Conservation (phyloP, 495 filamentous ascomycete species). For the Friedmanniomyces simplex region DNA sequence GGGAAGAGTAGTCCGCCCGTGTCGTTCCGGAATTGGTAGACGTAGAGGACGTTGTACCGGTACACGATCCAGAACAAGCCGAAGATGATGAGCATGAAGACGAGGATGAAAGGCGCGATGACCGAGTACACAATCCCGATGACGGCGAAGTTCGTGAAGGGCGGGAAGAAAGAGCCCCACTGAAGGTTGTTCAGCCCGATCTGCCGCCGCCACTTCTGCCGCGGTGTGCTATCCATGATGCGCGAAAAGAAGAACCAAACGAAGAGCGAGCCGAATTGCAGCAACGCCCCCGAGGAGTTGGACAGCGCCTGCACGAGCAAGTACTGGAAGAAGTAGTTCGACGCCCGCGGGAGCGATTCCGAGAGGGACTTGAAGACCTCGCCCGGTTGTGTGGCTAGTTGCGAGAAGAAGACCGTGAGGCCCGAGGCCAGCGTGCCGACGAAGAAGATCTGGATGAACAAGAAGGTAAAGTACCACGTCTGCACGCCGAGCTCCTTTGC, state of each 20-base stretch:
- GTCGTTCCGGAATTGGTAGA: conserved; percentile 81
- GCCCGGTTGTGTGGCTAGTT: conserved; percentile 45
- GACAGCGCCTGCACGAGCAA: conserved; percentile 91
- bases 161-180: conserved; percentile 91
- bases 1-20: conserved; percentile 92
- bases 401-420: conserved; percentile 52
- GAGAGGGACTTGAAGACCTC: conserved; percentile 55
- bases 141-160: conserved; percentile 90
- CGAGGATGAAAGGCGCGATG: conserved; percentile 77
- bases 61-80: conserved; percentile 91
- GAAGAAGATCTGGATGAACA: conserved; percentile 92
- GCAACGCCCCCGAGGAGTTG: conserved; percentile 76
- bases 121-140: conserved; percentile 90
- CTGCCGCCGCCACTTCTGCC: conserved; percentile 80
- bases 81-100: conserved; percentile 94
- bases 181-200: conserved; percentile 65
- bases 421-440: conserved; percentile 85
- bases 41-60: conserved; percentile 93
- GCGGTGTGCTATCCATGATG: conserved; percentile 73
- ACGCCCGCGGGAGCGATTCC: conserved; percentile 70
- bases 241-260: conserved; percentile 73
- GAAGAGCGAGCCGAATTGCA: conserved; percentile 69
- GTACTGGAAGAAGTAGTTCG: conserved; percentile 98
- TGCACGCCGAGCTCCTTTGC: conserved; percentile 73
- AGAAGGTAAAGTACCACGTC: conserved; percentile 85